Percentiles rank a stretch among this genome's conserved stretches.
These are phyloP conservation scores for Orbilia quercus DNA, from an alignment of 2,329 filamentous ascomycete genomes.

Conservation along the genomic window DNA sequence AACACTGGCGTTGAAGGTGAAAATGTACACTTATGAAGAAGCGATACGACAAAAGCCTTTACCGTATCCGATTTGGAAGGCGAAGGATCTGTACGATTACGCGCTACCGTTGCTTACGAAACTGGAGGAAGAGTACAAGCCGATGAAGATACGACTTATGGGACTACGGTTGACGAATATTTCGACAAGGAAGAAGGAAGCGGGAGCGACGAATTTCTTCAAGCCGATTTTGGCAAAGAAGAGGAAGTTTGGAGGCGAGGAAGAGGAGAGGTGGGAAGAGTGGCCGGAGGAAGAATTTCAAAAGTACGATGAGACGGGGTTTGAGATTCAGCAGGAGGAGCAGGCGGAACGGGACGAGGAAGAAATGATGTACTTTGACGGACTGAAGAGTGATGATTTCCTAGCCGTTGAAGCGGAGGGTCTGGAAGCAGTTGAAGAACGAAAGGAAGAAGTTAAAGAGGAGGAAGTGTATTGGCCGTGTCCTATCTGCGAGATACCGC, in stretches of 20 bases:
- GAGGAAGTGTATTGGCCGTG: slow-evolving; percentile 79
- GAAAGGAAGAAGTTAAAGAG: slow-evolving; percentile 48
- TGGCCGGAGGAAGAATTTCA: slow-evolving; percentile 74
- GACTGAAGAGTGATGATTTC: slow-evolving; percentile 56
- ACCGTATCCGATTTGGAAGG: slow-evolving; percentile 76
- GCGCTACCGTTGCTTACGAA: slow-evolving; percentile 84
- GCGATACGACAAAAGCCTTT: slow-evolving; percentile 82
- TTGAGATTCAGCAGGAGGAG: slow-evolving; percentile 63
- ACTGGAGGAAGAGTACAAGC: slow-evolving; percentile 64
- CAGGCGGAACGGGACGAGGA: slow-evolving; percentile 70
- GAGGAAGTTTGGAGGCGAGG: slow-evolving; percentile 64
- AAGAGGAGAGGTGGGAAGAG: slow-evolving; percentile 72
- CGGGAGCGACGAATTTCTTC: slow-evolving; percentile 81
- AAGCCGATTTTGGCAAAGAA: slow-evolving; percentile 63
- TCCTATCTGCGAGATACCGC: slow-evolving; percentile 79
- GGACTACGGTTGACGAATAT: slow-evolving; percentile 89
- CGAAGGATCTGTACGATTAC: slow-evolving; percentile 85
- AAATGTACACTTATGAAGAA: slow-evolving; percentile 93
- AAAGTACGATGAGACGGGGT: slow-evolving; percentile 56
- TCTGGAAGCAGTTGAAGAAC: slow-evolving; percentile 13
- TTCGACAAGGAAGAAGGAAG: slow-evolving; percentile 82
- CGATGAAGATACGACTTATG: slow-evolving; percentile 79
- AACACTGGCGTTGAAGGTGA: slow-evolving; percentile 92
- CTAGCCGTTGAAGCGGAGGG: slow-evolving; percentile 25
- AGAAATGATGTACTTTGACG: slow-evolving; percentile 59